These are phyloP conservation scores for Patellaria atrata DNA, from an alignment of 495 filamentous ascomycete species.

Conservation along the genomic window DNA sequence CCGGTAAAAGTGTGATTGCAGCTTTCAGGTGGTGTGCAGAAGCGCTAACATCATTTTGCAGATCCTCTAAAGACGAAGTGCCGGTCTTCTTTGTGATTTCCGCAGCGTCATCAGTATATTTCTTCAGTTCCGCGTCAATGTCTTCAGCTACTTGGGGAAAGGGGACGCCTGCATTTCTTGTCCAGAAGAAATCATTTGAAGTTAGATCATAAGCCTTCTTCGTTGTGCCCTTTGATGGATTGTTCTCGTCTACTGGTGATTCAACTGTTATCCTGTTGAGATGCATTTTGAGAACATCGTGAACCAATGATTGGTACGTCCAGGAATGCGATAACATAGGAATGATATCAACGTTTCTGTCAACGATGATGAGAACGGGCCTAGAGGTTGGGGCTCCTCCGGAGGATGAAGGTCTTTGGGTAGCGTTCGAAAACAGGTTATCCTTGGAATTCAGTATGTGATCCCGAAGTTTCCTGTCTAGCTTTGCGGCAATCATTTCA, in stretches of 20 bases:
- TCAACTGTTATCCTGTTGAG: conserved; percentile 96
- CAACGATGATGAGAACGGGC: conserved; percentile 77
- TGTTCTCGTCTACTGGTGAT: conserved; percentile 56
- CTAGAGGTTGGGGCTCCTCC: conserved; percentile 47
- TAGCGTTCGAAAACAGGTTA: conserved; percentile 62
- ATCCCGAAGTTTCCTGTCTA: conserved; percentile 91
- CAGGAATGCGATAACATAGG: conserved; percentile 54
- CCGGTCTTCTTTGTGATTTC: conserved; percentile 94
- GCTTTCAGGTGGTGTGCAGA: conserved; percentile 91
- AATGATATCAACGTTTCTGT: conserved; percentile 49
- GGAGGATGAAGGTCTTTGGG: conserved; percentile 35
- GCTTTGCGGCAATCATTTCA: conserved; percentile 82
- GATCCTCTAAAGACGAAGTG: conserved; percentile 80
- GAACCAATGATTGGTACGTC: conserved; percentile 97
- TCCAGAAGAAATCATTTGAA: conserved; percentile 94
- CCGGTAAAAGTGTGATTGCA: conserved; percentile 82
- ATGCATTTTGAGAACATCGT: conserved; percentile 87
- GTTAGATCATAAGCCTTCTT: conserved; percentile 85
- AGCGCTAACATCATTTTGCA: conserved; percentile 75
- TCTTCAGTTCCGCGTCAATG: conserved; percentile 79
- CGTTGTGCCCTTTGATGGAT: conserved; percentile 51
- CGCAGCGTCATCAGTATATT: conserved; percentile 89
- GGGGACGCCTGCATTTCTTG: conserved; percentile 76
- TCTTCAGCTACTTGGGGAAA: conserved; percentile 97
- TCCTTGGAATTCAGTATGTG: conserved; percentile 96